Base-by-base conservation (phyloP, 352 stramenopile genomes). In the Pythium insidiosum region DNA sequence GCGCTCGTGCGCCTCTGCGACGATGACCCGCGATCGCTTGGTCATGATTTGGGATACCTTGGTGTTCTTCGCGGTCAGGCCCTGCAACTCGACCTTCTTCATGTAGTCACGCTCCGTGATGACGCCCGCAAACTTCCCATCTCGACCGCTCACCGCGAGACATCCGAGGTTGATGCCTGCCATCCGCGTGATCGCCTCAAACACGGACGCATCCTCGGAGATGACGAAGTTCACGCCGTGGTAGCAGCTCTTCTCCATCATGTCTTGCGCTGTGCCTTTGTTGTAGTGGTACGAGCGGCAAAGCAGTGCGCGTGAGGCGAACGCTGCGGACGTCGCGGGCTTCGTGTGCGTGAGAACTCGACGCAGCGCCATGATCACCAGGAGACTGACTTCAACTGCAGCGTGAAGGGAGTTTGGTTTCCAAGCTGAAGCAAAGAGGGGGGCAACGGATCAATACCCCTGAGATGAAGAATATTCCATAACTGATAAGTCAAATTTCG, bases 31-130 rank as follows among this genome's bases (percentile, higher is more conserved):
- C 21, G 84, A 78, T 37, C 68, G 75, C 47, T 93, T 91, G 33
- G 94, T 98, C 61, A 93, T 93, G 63, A 98, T 98, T 81, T 98
- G 84, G 40, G 86, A 85, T 20, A 97, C 76, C 19, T 66, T 66
- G 11, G 86, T 96, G 20, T 66, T 64, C 43, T 90, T 87, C 33
- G 76, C 82, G 12, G 82, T 95, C 43, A 94, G 82, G 7, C 77
- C 85, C 42, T 97, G 83, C 31, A 98, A 68, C 53, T 96, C 94
- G 38, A 98, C 88, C 54, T 98, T 98, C 57, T 86, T 89, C 38
- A 98, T 75, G 68, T 98, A 98, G 60, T 98, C 94, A 50, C 94
- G 84, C 73, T 98, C 94, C 38, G 74, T 95, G 25, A 98, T 68
- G 18, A 98, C 68, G 30, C 88, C 88, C 3, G 84, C 82, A 44